Conservation (phyloP, 441 rosid genomes). For the Arabidopsis hybrid region DNA sequence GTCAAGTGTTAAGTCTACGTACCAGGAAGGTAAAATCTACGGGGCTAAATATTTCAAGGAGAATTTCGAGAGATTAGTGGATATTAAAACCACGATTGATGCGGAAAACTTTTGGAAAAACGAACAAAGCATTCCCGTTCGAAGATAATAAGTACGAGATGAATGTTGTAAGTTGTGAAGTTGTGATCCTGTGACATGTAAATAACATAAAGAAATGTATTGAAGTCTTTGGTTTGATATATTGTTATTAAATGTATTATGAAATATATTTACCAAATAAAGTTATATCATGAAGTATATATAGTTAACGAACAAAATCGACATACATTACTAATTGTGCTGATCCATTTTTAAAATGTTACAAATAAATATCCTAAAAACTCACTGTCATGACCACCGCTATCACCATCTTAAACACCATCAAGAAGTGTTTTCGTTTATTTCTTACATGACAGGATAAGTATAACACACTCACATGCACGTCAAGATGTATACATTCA, state of each 20-base stretch:
- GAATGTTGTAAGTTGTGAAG: conserved; percentile 12
- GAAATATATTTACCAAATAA: not conserved
- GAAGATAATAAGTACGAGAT: not conserved
- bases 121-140: conserved; percentile 45
- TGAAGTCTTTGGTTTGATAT: not conserved
- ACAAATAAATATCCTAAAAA: not conserved
- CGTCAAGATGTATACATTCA: not conserved
- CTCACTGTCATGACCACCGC: not conserved
- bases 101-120: conserved; percentile 40
- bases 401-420: not conserved
- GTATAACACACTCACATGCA: not conserved
- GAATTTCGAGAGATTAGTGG: conserved; percentile 40
- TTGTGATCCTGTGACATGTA: not conserved
- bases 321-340: not conserved
- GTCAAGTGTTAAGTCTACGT: conserved; percentile 37
- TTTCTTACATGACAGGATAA: not conserved
- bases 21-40: conserved; percentile 35
- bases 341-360: not conserved
- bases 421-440: not conserved
- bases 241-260: not conserved
- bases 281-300: no score
- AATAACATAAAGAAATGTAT: not conserved
- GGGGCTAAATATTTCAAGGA: conserved; percentile 43
- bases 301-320: not conserved
- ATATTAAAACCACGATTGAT: conserved; percentile 31